Base-by-base conservation (phyloP, 768 basidiomycete genomes). In the Dacryopinax spathularia region DNA sequence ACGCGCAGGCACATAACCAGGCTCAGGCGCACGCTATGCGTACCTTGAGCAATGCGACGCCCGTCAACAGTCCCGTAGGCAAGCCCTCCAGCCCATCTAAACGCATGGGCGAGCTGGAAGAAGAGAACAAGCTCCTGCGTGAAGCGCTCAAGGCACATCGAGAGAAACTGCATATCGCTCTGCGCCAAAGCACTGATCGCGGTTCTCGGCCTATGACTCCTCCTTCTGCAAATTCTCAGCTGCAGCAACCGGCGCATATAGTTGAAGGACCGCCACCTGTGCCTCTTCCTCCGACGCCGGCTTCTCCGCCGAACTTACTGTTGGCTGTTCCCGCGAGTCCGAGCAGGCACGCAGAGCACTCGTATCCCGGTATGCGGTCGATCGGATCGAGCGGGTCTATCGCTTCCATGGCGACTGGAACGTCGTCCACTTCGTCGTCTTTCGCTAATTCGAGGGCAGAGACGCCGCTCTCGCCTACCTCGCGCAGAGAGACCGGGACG, bases 51-150 rank as follows among this genome's bases (percentile, higher is more conserved):
- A 31, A 29, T 20, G 12, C 36, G 36, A 37, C 36, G 10, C 36
- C 36, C 36, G 31, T 20, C 9, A 20, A 10, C 48, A 56, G 48
- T 20, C 48, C 48, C 18, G 10, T 7, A 2, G 48, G 25, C 10
- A 56, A 20, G 29, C 22, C 5, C 48, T 27, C 48, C 48, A 56
- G 48, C 29, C 29, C 48, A 29, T 56, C 48, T 20, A 56, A 27
- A 29, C 48, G 48, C 25, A 29, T 56, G 5, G 48, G 48, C 48
- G 48, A 56, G 48, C 48, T 56, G 48, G 48, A 56, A 18, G 48
- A 56, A 18, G 48, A 56, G 48, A 56, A 56, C 48, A 56, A 56
- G 48, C 48, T 56, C 5, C 48, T 56, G 25, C 48, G 48, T 56
- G 48, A 56, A 18, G 48, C 48, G 7, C 25, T 56, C 13, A 56